Conservation (phyloP, 2,329 filamentous ascomycete genomes). For the Ophiostoma sp. region DNA sequence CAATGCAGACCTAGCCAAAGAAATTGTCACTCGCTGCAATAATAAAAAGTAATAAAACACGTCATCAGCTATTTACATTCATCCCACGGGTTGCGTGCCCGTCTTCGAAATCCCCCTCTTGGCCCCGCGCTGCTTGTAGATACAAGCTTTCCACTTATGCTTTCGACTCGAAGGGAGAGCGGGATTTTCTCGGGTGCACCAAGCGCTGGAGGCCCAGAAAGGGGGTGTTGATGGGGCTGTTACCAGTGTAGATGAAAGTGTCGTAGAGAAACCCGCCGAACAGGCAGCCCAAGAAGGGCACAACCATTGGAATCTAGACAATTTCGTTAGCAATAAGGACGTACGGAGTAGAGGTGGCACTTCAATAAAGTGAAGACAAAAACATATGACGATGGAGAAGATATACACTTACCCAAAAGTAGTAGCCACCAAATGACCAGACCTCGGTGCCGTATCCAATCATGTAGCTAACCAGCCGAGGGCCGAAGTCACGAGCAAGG, state of each 20-base stretch:
- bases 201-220: constrained; percentile 57
- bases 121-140: background rate
- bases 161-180: constrained; percentile 35
- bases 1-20: background rate
- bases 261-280: constrained; percentile 65
- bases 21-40: no score
- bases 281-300: constrained; percentile 59
- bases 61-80: background rate
- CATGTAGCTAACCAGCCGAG: constrained; percentile 53
- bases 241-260: constrained; percentile 61
- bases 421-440: constrained; percentile 26
- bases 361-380: background rate
- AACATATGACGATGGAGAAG: background rate
- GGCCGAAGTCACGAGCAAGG: constrained; percentile 53
- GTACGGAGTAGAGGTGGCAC: no score
- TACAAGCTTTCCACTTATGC: constrained; percentile 8
- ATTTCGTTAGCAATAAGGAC: background rate
- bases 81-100: background rate
- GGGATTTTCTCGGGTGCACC: constrained; percentile 31
- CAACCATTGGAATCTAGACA: constrained; percentile 61
- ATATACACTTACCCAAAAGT: constrained; percentile 24
- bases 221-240: constrained; percentile 64
- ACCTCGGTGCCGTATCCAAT: constrained; percentile 36
- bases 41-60: background rate
- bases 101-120: background rate